phyloP scores from a whole-genome alignment of 768 basidiomycete species.

The Boletus rex-veris region DNA sequence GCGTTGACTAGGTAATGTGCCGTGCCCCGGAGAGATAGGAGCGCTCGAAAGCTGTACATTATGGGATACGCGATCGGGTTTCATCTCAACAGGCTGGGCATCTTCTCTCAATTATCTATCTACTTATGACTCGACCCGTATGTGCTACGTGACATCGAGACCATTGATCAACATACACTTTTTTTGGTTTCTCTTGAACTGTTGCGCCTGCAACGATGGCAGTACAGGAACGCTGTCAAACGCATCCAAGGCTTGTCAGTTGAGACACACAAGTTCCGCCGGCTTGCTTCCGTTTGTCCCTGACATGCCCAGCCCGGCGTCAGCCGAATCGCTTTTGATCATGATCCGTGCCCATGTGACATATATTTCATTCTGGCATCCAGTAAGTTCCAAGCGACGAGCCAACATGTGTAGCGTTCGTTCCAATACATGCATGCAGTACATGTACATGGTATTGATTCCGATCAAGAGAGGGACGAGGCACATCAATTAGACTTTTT shows the following conservation, averaged over 20 bases:
- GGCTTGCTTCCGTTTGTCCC: background rate
- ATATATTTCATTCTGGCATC: no score
- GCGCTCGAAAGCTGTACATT: background rate
- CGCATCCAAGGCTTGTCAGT: background rate
- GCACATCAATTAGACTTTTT: slow-evolving; percentile 18
- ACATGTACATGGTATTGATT: background rate
- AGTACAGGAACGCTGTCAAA: no score
- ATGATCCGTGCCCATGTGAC: slow-evolving; percentile 10
- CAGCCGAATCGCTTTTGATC: background rate
- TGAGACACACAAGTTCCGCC: background rate
- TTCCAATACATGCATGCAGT: background rate
- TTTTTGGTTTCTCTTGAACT: background rate
- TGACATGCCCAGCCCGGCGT: background rate
- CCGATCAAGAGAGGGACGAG: slow-evolving; percentile 14
- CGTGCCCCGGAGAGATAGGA: background rate
- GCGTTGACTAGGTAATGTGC: background rate
- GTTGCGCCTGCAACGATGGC: no score
- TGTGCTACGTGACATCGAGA: background rate
- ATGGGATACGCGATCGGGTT: slow-evolving; percentile 1
- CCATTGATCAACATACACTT: background rate
- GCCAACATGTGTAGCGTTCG: background rate
- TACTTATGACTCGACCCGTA: no score
- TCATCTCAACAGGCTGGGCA: background rate
- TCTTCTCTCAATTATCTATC: background rate
- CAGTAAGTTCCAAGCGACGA: background rate